Conservation (phyloP, 1,139 yeast genomes). For the Zygosaccharomyces sapae region DNA sequence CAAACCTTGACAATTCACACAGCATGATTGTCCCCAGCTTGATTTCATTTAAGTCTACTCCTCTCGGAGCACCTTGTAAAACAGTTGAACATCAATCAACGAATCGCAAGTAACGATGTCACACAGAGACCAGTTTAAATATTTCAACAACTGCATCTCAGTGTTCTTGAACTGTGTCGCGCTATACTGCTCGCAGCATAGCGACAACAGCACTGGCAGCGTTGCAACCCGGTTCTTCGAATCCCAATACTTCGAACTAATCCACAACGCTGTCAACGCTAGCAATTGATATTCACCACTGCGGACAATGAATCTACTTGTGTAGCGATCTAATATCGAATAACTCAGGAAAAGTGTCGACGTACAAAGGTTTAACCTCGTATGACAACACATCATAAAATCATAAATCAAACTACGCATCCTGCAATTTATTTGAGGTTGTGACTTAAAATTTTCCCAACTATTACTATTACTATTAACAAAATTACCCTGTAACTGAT, state of each 20-base stretch:
- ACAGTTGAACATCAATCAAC: conserved; percentile 50
- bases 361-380: conserved; percentile 68
- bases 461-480: conserved; percentile 4
- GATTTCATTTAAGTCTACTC: conserved; percentile 42
- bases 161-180: conserved; percentile 59
- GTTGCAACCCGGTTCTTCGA: conserved; percentile 63
- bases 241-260: conserved; percentile 67
- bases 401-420: conserved; percentile 51
- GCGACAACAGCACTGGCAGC: conserved; percentile 43
- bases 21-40: conserved; percentile 55
- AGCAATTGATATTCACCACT: conserved; percentile 56
- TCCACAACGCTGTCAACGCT: conserved; percentile 71
- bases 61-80: conserved; percentile 34
- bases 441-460: conserved; percentile 17
- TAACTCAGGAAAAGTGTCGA: conserved; percentile 78
- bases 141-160: conserved; percentile 61
- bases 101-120: conserved; percentile 54
- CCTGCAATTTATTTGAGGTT: conserved; percentile 25
- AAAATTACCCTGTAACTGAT: conserved; percentile 4
- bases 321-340: conserved; percentile 83
- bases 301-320: conserved; percentile 81
- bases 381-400: conserved; percentile 80
- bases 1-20: conserved; percentile 63
- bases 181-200: conserved; percentile 60
- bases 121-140: conserved; percentile 30